Percentiles rank a stretch among this genome's conserved stretches.
Conservation (phyloP, 1,284 basidiomycete species). For the Trametes sp. region DNA sequence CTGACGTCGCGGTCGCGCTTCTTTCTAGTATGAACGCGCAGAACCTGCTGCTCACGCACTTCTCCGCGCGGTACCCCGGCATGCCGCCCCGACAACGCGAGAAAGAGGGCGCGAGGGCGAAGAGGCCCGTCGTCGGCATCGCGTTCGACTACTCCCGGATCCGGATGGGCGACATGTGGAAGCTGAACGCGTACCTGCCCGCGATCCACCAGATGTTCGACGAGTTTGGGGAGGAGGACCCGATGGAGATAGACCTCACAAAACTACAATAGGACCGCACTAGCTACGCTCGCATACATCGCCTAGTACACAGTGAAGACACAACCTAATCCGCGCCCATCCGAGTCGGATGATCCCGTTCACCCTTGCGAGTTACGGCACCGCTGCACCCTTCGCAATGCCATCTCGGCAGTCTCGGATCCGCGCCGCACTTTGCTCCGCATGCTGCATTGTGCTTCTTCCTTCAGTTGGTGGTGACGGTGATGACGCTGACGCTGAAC, state of each 20-base stretch:
- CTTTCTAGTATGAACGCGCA: conserved; percentile 78
- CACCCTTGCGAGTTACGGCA: not conserved
- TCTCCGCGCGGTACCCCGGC: conserved; percentile 94
- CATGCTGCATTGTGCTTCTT: not conserved
- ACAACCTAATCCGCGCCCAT: not conserved
- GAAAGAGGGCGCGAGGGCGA: conserved; percentile 9
- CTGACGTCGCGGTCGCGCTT: not conserved
- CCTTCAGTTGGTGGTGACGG: conserved; percentile 38
- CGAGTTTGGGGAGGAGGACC: conserved; percentile 54
- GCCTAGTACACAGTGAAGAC: not conserved
- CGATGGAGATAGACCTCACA: conserved; percentile 30
- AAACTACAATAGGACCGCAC: conserved; percentile 22
- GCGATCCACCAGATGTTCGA: conserved; percentile 77
- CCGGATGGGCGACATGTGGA: conserved; percentile 82
- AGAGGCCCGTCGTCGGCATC: conserved; percentile 65
- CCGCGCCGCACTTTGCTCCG: not conserved
- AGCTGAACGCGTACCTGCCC: conserved; percentile 75
- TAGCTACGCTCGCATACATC: conserved; percentile 6
- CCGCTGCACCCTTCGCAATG: not conserved
- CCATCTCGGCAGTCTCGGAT: conserved; percentile 1
- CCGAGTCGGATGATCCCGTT: not conserved
- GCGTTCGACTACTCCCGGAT: conserved; percentile 86
- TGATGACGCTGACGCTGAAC: conserved; percentile 66
- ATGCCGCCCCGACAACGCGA: conserved; percentile 57
- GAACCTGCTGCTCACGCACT: conserved; percentile 91